phyloP scores from a whole-genome alignment of 352 stramenopile species.

The Phytophthora citrophthora region DNA sequence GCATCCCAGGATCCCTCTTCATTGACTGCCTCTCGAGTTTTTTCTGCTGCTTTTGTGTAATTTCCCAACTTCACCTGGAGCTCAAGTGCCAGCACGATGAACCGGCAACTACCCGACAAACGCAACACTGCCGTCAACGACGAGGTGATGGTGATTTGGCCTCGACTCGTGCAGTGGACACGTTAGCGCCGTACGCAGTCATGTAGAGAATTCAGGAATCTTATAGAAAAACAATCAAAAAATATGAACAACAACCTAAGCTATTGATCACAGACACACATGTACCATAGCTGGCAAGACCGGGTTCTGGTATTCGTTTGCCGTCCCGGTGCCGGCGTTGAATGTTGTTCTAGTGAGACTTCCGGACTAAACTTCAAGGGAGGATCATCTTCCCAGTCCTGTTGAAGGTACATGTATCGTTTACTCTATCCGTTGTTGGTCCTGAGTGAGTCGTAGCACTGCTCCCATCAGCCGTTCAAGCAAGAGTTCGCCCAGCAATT shows the following conservation, averaged over 20 bases:
- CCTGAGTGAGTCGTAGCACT: background rate
- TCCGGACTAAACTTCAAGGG: background rate
- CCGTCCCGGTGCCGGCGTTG: background rate
- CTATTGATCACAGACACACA: no score
- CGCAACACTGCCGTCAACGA: slow-evolving; percentile 2
- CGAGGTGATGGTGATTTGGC: slow-evolving; percentile 11
- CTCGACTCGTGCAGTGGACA: slow-evolving; percentile 19
- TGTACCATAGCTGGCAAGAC: background rate
- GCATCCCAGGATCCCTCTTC: slow-evolving; percentile 42
- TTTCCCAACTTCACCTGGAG: slow-evolving; percentile 57
- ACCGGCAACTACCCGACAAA: slow-evolving; percentile 22
- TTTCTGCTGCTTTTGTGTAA: slow-evolving; percentile 59
- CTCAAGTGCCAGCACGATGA: slow-evolving; percentile 41
- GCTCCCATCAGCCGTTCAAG: slow-evolving; percentile 5
- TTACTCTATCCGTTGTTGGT: no score
- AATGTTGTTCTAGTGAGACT: background rate
- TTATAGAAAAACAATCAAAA: background rate
- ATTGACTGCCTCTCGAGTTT: slow-evolving; percentile 48
- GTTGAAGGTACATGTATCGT: no score
- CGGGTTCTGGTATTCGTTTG: background rate
- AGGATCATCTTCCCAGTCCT: no score
- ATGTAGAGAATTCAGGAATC: slow-evolving; percentile 19
- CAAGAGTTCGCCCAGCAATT: background rate
- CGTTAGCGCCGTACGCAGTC: slow-evolving; percentile 35
- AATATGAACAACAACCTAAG: no score